Evolutionary conservation across 2,329 filamentous ascomycete species (phyloP), one percentile per base, ranked within the genome.

Genomic region (Teratosphaeria epicoccoides): DNA sequence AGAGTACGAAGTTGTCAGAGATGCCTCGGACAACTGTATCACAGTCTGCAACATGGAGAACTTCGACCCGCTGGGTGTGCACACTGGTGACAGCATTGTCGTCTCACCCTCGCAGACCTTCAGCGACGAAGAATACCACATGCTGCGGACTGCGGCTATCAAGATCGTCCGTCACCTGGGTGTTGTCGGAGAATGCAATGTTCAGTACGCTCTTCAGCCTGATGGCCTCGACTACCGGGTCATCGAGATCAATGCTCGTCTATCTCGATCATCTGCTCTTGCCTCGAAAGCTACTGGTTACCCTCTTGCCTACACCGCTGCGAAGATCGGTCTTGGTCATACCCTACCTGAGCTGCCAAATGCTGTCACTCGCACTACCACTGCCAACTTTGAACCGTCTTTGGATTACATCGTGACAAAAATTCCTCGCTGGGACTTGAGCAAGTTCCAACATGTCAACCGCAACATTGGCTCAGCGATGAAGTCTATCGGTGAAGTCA

Each of bases 11-110:
- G 93, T 97, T 52, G 93, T 97, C 57, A 87, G 93, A 63, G 93
- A 98, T 71, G 91, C 88, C 50, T 84, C 87, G 70, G 94, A 97
- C 79, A 98, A 98, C 80, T 97, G 93, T 70, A 97, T 97, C 66
- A 97, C 91, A 3, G 91, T 97, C 62, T 97, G 91, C 79, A 97
- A 94, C 76, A 94, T 94, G 88, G 88, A 95, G 72, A 97, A 97
- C 79, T 97, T 97, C 64, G 93, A 97, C 67, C 93, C 93, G 59
- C 82, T 98, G 33, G 93, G 93, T 66, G 94, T 95, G 51, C 93
- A 98, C 73, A 98, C 93, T 46, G 93, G 93, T 74, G 93, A 98
- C 77, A 96, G 90, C 63, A 98, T 98, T 64, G 93, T 98, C 57
- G 91, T 97, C 55, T 93, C 93, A 40, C 93, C 93, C 47, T 93